These are phyloP conservation scores for Juglanconis juglandina DNA, from an alignment of 2,329 filamentous ascomycete genomes.

Conservation along the genomic window DNA sequence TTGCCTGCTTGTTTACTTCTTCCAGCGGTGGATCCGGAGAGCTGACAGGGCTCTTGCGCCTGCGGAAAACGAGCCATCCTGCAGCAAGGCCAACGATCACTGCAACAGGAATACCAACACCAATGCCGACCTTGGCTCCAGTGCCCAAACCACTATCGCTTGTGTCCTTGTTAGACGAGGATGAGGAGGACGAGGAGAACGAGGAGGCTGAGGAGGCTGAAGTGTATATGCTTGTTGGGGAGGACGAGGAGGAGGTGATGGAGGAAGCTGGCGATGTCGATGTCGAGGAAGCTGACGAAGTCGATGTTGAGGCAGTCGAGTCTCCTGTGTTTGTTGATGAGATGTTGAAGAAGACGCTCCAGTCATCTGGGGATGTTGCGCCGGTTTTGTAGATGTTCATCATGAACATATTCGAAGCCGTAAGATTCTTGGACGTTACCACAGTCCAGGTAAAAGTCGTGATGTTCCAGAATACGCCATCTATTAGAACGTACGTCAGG, in stretches of 20 bases:
- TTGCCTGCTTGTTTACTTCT: no score
- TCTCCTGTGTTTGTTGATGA: neutral
- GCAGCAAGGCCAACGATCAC: neutral
- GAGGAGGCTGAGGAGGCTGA: neutral
- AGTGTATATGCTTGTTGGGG: neutral
- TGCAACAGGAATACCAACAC: neutral
- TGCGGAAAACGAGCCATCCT: neutral
- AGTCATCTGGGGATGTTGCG: neutral
- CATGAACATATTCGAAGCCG: neutral
- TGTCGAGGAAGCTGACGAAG: neutral
- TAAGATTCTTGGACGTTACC: neutral
- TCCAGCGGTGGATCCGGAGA: neutral
- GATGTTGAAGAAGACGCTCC: neutral
- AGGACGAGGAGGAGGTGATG: neutral
- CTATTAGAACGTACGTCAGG: neutral
- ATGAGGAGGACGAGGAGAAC: neutral
- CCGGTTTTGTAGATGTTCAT: neutral
- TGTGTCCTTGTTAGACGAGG: neutral
- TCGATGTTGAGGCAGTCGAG: neutral
- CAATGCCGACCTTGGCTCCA: neutral
- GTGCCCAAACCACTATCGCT: neutral
- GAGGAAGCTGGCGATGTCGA: neutral
- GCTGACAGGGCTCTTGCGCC: neutral
- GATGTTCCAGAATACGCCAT: neutral
- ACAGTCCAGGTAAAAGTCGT: neutral